Conservation (phyloP, 2,329 filamentous ascomycete genomes). For the Pestalotiopsis sp. region DNA sequence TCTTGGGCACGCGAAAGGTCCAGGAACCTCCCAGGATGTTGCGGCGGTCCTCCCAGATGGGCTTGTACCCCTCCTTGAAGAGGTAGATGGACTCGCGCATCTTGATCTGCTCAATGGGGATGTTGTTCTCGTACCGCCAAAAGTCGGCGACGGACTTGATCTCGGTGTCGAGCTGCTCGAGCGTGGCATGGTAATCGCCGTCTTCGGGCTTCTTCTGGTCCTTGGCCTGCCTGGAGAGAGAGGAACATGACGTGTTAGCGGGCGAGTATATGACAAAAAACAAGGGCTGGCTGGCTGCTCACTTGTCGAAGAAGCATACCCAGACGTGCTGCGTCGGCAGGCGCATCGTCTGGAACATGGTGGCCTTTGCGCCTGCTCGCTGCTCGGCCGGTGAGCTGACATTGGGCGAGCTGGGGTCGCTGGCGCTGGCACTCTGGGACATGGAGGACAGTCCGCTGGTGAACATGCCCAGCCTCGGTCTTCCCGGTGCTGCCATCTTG, state of each 20-base stretch:
- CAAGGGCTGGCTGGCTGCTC: slow-evolving; percentile 21
- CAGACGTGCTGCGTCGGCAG: slow-evolving; percentile 81
- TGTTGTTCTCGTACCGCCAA: slow-evolving; percentile 83
- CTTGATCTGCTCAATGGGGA: slow-evolving; percentile 74
- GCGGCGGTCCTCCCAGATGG: slow-evolving; percentile 83
- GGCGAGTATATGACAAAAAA: background rate
- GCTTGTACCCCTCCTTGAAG: slow-evolving; percentile 77
- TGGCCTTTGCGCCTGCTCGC: slow-evolving; percentile 80
- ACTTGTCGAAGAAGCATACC: slow-evolving; percentile 71
- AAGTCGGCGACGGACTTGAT: slow-evolving; percentile 85
- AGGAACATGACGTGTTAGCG: background rate
- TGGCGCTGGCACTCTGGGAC: slow-evolving; percentile 52
- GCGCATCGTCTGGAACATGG: slow-evolving; percentile 75
- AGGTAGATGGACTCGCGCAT: slow-evolving; percentile 79
- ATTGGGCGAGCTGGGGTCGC: slow-evolving; percentile 60
- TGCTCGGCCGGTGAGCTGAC: slow-evolving; percentile 71
- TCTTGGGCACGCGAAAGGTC: slow-evolving; percentile 89
- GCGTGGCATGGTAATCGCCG: slow-evolving; percentile 52
- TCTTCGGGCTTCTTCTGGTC: slow-evolving; percentile 44
- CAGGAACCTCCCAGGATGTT: slow-evolving; percentile 86
- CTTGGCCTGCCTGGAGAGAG: slow-evolving; percentile 41
- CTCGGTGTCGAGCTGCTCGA: slow-evolving; percentile 64
- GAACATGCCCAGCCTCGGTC: slow-evolving; percentile 54
- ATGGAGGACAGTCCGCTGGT: slow-evolving; percentile 66
- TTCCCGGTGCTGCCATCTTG: slow-evolving; percentile 51